phyloP scores from a whole-genome alignment of 129 eudicot genomes.

The Arctium minus region DNA sequence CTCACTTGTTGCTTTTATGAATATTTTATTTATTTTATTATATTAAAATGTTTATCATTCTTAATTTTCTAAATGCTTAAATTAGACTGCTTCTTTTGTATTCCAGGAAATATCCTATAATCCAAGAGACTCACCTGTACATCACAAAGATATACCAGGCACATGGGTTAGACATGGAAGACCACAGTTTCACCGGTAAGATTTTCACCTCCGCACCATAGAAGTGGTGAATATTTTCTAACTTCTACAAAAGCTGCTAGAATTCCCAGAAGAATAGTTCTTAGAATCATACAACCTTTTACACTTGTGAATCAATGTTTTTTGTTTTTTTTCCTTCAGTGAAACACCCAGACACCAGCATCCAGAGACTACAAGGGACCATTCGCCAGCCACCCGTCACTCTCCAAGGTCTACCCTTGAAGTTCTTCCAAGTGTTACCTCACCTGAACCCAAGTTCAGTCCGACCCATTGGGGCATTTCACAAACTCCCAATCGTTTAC shows the following conservation, averaged over 20 bases:
- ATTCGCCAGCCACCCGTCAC: conserved; percentile 24
- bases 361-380: conserved; percentile 35
- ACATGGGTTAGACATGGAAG: conserved; percentile 31
- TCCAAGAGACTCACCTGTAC: conserved; percentile 27
- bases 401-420: conserved; percentile 58
- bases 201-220: neutral
- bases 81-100: neutral
- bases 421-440: conserved; percentile 31
- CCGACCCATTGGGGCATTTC: conserved; percentile 12
- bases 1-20: neutral
- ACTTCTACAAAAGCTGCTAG: neutral
- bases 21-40: neutral
- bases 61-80: neutral
- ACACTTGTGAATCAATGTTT: neutral
- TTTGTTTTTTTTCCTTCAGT: conserved; percentile 18
- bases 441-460: conserved; percentile 26
- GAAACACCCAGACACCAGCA: conserved; percentile 31
- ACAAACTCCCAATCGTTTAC: conserved; percentile 1
- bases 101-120: conserved; percentile 39
- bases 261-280: neutral
- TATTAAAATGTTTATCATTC: neutral
- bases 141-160: conserved; percentile 27
- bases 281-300: neutral
- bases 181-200: conserved; percentile 38
- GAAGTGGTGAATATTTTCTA: neutral